Evolutionary conservation across 352 stramenopile species (phyloP), one percentile per base, ranked within the genome.

Genomic region (Globisporangium perplexum): DNA sequence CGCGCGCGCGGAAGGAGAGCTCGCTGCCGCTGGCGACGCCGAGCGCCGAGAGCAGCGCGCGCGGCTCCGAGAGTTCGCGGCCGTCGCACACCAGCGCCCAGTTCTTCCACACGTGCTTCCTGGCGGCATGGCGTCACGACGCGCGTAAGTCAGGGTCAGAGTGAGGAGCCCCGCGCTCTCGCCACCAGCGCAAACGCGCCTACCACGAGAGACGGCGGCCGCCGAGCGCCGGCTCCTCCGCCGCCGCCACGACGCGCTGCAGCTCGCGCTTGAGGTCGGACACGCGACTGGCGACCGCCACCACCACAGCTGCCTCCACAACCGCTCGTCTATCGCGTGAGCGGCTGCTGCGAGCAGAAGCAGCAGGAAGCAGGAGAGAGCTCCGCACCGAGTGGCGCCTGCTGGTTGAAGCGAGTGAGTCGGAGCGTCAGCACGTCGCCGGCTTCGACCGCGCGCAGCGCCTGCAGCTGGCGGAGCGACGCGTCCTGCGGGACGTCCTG

Each of bases 71-170:
- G 31, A 69, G 53, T 23, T 46, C 36, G n/a, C 45, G 44, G 7
- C 44, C 44, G 8, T 59, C 39, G 47, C 44, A 56, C n/a, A 24
- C 7, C 22, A 69, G 50, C 28, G 31, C 42, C 59, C 53, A 69
- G 12, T 43, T 47, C 50, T 45, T 66, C 62, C 62, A 69, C 26
- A 66, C 49, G 20, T n/a, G 28, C 17, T 47, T 53, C 51, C 62
- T 60, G 66, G 18, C 22, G 45, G 17, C 46, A 20, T n/a, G n/a
- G 45, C 18, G 31, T 15, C 31, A 12, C 10, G 31, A 38, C 33
- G 33, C 12, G 4, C 7, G 33, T 39, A 12, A 39, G 26, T 30
- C 26, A 30, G 26, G 33, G n/a, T n/a, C n/a, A n/a, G n/a, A n/a
- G n/a, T n/a, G n/a, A n/a, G n/a, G n/a, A n/a, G n/a, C n/a, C n/a